Base-by-base conservation (phyloP, 768 basidiomycete genomes). In the Podaxis sp. region DNA sequence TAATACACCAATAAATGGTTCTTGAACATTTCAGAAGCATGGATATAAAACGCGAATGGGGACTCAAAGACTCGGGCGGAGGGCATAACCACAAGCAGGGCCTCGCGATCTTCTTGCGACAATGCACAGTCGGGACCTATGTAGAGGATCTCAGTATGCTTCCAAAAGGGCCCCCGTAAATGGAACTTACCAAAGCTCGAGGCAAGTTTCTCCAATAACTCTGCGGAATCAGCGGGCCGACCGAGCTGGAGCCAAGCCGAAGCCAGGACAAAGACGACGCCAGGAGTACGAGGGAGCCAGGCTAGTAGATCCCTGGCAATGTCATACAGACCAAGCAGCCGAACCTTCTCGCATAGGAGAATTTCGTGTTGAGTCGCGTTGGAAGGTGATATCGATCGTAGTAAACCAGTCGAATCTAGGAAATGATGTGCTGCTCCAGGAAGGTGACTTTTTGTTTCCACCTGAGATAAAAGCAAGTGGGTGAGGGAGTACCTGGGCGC, bases 281-380 rank as follows among this genome's bases (percentile, higher is more conserved):
- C 91, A 28, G 94, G 86, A 15, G 90, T 89, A 52, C 88, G 78
- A 11, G 95, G 94, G 28, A 95, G 82, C 86, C 90, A 90, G 24
- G 85, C 85, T 51, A 93, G 75, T 60, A 91, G 77, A 64, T 90
- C 88, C 55, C 82, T 75, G 1, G 90, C 81, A 38, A 84, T 78
- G 62, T 84, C 80, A 62, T 80, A 77, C 68, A 89, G 88, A 15
- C 87, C 89, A 57, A 90, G 76, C 1, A 76, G 71, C 40, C 90
- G 80, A 50, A 96, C 80, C 30, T 79, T 76, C 65, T 93, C 87
- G 68, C 89, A 91, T 68, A 95, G 87, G 49, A 82, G 68, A 33
- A 89, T 84, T 72, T 96, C 95, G 52, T 78, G 81, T 66, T 82
- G 77, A 6, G 88, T 87, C 11, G 87, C 86, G 65, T 84, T 80